Evolutionary conservation across 2,329 filamentous ascomycete genomes (phyloP).

Genomic region (Thielaviopsis populi): DNA sequence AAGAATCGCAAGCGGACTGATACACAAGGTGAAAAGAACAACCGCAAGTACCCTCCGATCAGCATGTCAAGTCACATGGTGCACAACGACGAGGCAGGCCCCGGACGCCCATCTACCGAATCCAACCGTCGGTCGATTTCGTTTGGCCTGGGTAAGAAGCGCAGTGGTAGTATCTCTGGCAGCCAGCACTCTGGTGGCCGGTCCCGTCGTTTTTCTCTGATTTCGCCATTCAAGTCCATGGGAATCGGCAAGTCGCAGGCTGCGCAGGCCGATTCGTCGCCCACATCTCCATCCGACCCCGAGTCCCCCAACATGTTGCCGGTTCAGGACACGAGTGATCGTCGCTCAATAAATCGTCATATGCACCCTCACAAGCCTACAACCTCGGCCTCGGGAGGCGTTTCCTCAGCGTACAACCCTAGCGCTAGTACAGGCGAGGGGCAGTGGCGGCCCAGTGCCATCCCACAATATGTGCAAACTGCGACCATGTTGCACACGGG

Average conservation of each 20-base stretch:
- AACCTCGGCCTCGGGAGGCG: conserved; percentile 14
- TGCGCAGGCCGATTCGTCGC: conserved; percentile 25
- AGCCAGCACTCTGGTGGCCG: conserved; percentile 44
- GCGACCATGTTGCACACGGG: conserved; percentile 34
- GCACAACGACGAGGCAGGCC: conserved; percentile 33
- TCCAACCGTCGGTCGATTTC: conserved; percentile 58
- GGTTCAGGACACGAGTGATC: conserved; percentile 29
- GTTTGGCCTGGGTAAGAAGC: conserved; percentile 53
- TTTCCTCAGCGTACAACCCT: conserved; percentile 4
- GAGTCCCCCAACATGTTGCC: conserved; percentile 39
- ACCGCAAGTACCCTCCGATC: conserved; percentile 70
- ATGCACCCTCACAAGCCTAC: conserved; percentile 10
- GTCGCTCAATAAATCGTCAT: conserved; percentile 1
- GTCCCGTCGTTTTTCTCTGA: conserved; percentile 54
- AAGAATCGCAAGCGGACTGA: conserved; percentile 38
- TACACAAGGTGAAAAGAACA: conserved; percentile 26
- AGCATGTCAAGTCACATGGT: conserved; percentile 56
- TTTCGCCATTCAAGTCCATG: conserved; percentile 46
- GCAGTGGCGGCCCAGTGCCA: conserved; percentile 24
- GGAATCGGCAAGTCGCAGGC: conserved; percentile 35
- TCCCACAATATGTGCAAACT: conserved; percentile 31
- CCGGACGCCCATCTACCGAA: conserved; percentile 50
- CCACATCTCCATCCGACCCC: conserved; percentile 32
- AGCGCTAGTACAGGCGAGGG: background rate
- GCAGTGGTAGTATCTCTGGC: conserved; percentile 48